These are phyloP conservation scores for Podosphaera xanthii DNA, from an alignment of 2,329 filamentous ascomycete genomes.

Conservation along the genomic window DNA sequence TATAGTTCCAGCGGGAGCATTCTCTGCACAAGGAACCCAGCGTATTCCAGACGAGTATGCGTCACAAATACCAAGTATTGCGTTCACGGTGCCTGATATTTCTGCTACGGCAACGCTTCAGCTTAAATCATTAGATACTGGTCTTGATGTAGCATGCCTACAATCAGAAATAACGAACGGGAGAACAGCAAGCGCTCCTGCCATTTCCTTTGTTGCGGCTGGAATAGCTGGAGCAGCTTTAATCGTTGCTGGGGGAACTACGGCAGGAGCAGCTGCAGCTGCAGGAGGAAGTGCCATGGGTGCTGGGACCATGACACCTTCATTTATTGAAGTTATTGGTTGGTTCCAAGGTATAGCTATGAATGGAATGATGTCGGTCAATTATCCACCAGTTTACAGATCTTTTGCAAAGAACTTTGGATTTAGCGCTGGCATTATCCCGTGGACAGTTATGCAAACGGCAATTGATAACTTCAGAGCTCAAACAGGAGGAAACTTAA, in stretches of 20 bases:
- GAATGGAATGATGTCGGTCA: constrained; percentile 88
- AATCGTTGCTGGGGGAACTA: constrained; percentile 46
- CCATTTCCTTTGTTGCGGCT: constrained; percentile 63
- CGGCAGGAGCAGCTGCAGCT: constrained; percentile 33
- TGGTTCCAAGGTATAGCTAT: constrained; percentile 89
- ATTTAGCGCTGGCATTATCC: constrained; percentile 67
- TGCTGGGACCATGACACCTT: constrained; percentile 48
- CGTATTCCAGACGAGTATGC: constrained; percentile 49
- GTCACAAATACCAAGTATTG: constrained; percentile 60
- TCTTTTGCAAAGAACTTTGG: constrained; percentile 85
- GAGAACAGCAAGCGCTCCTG: constrained; percentile 52
- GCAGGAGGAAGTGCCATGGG: constrained; percentile 25
- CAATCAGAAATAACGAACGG: constrained; percentile 66
- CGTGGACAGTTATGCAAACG: constrained; percentile 58
- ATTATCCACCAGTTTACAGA: constrained; percentile 68
- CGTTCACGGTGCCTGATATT: constrained; percentile 77
- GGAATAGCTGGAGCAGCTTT: constrained; percentile 72
- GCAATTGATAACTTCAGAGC: constrained; percentile 68
- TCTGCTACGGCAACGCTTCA: constrained; percentile 63
- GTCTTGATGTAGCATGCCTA: constrained; percentile 55
- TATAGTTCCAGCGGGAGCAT: constrained; percentile 48
- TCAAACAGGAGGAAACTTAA: constrained; percentile 69
- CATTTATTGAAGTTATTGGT: constrained; percentile 62
- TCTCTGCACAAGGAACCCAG: constrained; percentile 50
- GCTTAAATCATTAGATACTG: constrained; percentile 37